Percentiles rank a stretch among this genome's conserved stretches.
Conservation (phyloP, 108 stramenopile genomes). For the Poteriospumella lacustris region DNA sequence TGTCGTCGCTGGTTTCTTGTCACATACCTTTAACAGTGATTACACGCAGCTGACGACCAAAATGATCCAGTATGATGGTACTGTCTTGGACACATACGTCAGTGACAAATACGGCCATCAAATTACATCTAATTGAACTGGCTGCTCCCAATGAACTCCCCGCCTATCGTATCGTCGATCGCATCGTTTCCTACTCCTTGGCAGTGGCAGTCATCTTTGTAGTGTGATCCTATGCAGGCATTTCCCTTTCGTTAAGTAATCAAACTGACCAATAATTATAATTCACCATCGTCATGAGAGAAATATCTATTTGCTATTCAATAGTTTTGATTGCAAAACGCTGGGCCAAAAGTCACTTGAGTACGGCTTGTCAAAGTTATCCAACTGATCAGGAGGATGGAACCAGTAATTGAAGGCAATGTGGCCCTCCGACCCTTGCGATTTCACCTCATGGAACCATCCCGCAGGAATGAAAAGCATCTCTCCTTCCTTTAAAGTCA, state of each 20-base stretch:
- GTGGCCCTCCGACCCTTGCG: constrained; percentile 49
- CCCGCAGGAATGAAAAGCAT: constrained; percentile 87
- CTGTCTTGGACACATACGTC: background rate
- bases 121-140: too few species aligned
- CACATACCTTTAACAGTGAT: background rate
- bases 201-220: too few species aligned
- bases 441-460: constrained; percentile 89
- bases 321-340: too few species aligned
- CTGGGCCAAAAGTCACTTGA: constrained; percentile 61
- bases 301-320: too few species aligned
- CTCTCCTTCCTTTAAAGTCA: constrained; percentile 63
- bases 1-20: constrained; percentile 1
- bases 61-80: background rate
- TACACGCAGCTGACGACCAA: background rate
- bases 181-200: too few species aligned
- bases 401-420: constrained; percentile 92
- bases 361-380: constrained; percentile 62
- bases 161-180: too few species aligned
- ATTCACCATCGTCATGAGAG: too few species aligned
- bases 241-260: too few species aligned
- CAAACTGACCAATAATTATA: too few species aligned
- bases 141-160: too few species aligned
- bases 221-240: too few species aligned
- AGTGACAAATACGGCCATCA: background rate
- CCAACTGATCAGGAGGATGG: constrained; percentile 74